A percentile compares a stretch with the other conserved stretches of the same genome.
Conservation (phyloP, 1,284 basidiomycete genomes). For the Apiotrichum sp. region DNA sequence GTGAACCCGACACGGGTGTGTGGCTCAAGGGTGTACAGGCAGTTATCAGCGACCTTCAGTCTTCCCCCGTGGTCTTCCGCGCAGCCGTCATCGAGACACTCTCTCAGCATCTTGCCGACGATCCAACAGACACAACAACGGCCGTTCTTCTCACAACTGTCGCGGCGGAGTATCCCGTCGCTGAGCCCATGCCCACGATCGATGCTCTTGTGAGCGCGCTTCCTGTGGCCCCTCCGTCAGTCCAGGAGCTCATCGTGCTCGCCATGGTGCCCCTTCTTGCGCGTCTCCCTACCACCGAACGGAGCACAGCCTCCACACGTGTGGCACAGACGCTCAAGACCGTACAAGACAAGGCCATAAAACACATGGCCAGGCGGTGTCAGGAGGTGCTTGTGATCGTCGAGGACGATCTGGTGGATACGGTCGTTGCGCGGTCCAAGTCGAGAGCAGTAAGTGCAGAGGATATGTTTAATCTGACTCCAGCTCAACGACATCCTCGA, state of each 20-base stretch:
- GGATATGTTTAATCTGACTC: neutral
- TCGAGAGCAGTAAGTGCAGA: conserved; percentile 14
- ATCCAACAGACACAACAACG: conserved; percentile 6
- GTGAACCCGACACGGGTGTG: conserved; percentile 3
- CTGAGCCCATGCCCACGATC: neutral
- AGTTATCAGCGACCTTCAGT: conserved; percentile 11
- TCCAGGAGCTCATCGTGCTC: conserved; percentile 27
- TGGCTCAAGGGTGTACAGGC: conserved; percentile 24
- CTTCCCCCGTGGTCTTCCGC: neutral
- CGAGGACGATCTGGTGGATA: conserved; percentile 6
- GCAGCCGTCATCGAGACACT: neutral
- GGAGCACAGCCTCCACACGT: neutral
- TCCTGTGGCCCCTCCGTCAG: conserved; percentile 4
- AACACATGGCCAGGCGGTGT: conserved; percentile 18
- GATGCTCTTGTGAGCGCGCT: conserved; percentile 3
- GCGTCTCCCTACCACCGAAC: neutral
- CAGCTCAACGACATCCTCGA: conserved; percentile 25
- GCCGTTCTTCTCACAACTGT: conserved; percentile 17
- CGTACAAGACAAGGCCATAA: neutral
- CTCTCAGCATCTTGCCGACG: neutral
- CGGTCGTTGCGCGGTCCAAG: conserved; percentile 9
- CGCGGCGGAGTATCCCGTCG: conserved; percentile 13
- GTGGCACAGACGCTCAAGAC: neutral
- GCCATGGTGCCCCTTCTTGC: conserved; percentile 17
- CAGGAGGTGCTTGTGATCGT: conserved; percentile 16